These are phyloP conservation scores for Pseudogymnoascus sp. DNA, from an alignment of 2,329 filamentous ascomycete genomes.

Conservation along the genomic window DNA sequence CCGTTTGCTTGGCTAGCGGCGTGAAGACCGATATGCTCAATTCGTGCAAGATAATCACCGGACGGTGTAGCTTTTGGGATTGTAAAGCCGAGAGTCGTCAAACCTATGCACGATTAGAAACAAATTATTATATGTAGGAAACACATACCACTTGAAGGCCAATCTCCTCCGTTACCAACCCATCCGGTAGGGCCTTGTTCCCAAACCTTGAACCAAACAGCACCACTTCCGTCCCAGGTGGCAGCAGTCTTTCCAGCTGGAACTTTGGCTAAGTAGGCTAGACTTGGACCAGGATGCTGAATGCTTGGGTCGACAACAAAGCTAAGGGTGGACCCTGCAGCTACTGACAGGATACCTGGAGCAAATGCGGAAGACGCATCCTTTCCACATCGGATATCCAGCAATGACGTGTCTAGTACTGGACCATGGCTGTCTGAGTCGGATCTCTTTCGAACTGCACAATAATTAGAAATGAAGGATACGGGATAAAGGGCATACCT, in stretches of 20 bases:
- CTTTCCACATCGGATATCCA: conserved; percentile 11
- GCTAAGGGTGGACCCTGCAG: conserved; percentile 2
- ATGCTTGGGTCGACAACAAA: conserved; percentile 32
- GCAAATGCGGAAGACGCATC: conserved; percentile 8
- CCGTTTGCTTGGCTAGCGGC: conserved; percentile 13
- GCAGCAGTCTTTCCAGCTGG: conserved; percentile 17
- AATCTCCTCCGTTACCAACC: background rate
- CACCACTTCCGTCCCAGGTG: conserved; percentile 21
- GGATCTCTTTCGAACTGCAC: conserved; percentile 9
- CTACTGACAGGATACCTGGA: conserved; percentile 7
- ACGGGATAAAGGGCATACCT: background rate
- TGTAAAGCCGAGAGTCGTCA: conserved; percentile 26
- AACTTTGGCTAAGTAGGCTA: conserved; percentile 23
- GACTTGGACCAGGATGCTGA: conserved; percentile 25
- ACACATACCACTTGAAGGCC: conserved; percentile 1
- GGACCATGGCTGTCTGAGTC: conserved; percentile 13
- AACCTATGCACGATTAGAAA: background rate
- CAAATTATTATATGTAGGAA: background rate
- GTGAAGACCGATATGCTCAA: conserved; percentile 31
- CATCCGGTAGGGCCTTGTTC: background rate
- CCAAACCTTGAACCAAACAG: conserved; percentile 24
- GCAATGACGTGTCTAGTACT: background rate
- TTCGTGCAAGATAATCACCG: conserved; percentile 34
- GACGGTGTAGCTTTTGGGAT: conserved; percentile 31
- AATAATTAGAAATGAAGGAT: background rate